phyloP scores from a whole-genome alignment of 805 yeast species.

The Saccharomycopsis amapae region DNA sequence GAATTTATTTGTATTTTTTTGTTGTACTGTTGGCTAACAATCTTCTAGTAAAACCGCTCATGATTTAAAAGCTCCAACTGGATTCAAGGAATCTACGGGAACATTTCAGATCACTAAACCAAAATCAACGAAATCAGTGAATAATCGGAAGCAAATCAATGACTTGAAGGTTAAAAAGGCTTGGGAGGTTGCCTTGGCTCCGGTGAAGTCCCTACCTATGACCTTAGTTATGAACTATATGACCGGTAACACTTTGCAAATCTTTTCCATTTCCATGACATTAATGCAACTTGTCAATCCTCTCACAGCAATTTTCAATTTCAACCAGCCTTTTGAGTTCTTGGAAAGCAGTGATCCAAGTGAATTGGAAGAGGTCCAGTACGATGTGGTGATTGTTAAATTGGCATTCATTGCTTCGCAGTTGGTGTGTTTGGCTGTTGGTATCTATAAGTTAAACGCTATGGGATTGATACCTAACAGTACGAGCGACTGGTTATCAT shows the following conservation, averaged over 20 bases:
- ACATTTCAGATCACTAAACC: conserved; percentile 9
- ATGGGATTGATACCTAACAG: conserved; percentile 92
- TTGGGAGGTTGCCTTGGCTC: conserved; percentile 79
- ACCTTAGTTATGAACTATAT: conserved; percentile 84
- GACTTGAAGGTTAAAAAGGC: conserved; percentile 53
- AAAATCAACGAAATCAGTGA: background rate
- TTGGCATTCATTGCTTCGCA: conserved; percentile 41
- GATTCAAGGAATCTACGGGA: conserved; percentile 7
- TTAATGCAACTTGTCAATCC: conserved; percentile 77
- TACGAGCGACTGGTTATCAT: conserved; percentile 85
- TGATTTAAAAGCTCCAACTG: conserved; percentile 10
- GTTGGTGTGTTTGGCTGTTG: conserved; percentile 57
- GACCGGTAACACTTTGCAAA: conserved; percentile 85
- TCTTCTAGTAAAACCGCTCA: conserved; percentile 11
- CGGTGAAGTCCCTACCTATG: conserved; percentile 86
- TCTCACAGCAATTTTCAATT: conserved; percentile 57
- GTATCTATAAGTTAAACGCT: conserved; percentile 73
- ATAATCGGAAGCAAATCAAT: conserved; percentile 8
- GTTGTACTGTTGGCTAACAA: background rate
- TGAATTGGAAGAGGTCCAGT: conserved; percentile 27
- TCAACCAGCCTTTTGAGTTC: conserved; percentile 45
- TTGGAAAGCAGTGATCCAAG: conserved; percentile 31
- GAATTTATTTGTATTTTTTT: background rate
- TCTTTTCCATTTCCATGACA: conserved; percentile 88
- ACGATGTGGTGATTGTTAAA: conserved; percentile 34